These are phyloP conservation scores for Hydrangea macrophylla DNA, from an alignment of 148 eudicot genomes.

Conservation along the genomic window DNA sequence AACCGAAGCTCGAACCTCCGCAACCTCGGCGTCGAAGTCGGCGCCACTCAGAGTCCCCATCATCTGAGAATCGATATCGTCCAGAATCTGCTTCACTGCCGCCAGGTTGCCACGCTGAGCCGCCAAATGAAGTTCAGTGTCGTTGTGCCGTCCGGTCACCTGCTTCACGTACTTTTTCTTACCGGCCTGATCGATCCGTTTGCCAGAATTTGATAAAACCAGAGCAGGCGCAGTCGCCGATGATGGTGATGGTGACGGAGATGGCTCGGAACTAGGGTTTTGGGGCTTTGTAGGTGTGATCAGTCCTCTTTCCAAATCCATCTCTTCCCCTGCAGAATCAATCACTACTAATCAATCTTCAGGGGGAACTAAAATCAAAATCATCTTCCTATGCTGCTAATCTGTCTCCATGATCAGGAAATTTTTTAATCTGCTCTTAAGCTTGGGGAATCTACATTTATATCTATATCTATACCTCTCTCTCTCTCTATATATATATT, in stretches of 20 bases:
- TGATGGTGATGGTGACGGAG: slow-evolving; percentile 74
- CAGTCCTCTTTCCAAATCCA: slow-evolving; percentile 38
- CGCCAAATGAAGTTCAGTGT: slow-evolving; percentile 83
- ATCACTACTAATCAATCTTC: not conserved
- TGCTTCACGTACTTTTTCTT: slow-evolving; percentile 88
- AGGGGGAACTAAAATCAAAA: not conserved
- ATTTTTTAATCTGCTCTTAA: too few relatives aligned
- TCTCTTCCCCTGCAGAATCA: slow-evolving; percentile 25
- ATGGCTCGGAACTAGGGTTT: slow-evolving; percentile 29
- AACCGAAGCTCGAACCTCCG: slow-evolving; percentile 61
- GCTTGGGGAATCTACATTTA: too few relatives aligned
- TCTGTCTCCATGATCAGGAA: not conserved
- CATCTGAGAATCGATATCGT: slow-evolving; percentile 65
- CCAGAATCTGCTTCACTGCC: slow-evolving; percentile 63
- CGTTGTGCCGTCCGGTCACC: slow-evolving; percentile 84
- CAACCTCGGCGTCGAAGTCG: slow-evolving; percentile 68
- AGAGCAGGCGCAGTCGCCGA: slow-evolving; percentile 66
- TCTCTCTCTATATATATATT: too few relatives aligned
- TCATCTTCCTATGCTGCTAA: not conserved
- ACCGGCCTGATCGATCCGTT: slow-evolving; percentile 78
- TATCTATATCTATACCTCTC: too few relatives aligned
- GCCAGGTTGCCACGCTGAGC: slow-evolving; percentile 79
- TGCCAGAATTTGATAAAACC: slow-evolving; percentile 77
- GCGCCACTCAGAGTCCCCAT: slow-evolving; percentile 54
- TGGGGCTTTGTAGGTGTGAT: slow-evolving; percentile 24